Evolutionary conservation across 2,329 filamentous ascomycete species (phyloP), one percentile per base, ranked within the genome.

Genomic region (Fusarium ambrosium): DNA sequence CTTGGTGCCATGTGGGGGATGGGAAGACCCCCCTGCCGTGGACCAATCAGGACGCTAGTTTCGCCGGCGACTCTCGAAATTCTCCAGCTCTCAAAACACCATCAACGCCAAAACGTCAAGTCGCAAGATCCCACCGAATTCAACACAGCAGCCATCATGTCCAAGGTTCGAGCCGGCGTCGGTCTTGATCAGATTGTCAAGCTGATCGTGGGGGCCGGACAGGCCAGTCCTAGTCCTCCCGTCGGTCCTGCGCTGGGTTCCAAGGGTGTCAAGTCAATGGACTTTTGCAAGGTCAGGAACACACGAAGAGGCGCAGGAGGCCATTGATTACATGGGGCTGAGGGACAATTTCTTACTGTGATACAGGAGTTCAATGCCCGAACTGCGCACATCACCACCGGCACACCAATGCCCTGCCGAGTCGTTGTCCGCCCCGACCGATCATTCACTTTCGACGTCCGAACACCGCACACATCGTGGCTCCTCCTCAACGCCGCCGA

Each of bases 201-300:
- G 87, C 90, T 99, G 84, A 97, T 99, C 77, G 97, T 99, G 72
- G 97, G 96, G 79, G 97, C 97, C 67, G 97, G 97, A 29, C 95
- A 98, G 84, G 97, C 97, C 70, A 96, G 92, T 80, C 97, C 97
- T 34, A 97, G 95, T 85, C 97, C 97, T 37, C 97, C 97, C 6
- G 95, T 99, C 80, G 97, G 97, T 88, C 97, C 97, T 68, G 97
- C 97, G 64, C 90, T 99, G 76, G 97, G 97, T 86, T 96, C 93
- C 84, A 98, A 98, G 88, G 97, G 97, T 88, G 94, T 99, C 73
- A 99, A 99, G 88, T 97, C 94, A 68, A 99, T 99, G 93, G 97
- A 99, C 86, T 99, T 98, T 84, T 98, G 97, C 91, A 98, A 98
- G 90, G 96, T 97, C 71, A 71, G 83, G 56, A 61, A 37, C 64